Evolutionary conservation across 192 early-diverging fungal genomes (phyloP).

Genomic region (Phycomyces blakesleeanus): DNA sequence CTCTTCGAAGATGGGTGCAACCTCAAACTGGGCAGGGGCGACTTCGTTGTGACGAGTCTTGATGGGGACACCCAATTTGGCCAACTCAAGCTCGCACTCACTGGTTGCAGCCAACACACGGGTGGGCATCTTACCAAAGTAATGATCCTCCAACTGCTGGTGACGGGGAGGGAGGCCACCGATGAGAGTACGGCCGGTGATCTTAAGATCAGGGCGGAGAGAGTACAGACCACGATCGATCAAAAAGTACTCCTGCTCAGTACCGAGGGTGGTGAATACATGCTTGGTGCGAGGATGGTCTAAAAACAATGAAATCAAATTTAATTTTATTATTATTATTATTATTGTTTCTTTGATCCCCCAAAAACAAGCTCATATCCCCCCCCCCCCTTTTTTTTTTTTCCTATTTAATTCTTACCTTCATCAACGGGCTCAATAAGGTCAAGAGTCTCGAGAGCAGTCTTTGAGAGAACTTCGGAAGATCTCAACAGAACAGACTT

Average conservation of each 20-base stretch:
- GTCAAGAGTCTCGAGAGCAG: slow-evolving; percentile 73
- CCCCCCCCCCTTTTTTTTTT: background rate
- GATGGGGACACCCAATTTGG: slow-evolving; percentile 91
- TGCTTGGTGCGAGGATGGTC: slow-evolving; percentile 56
- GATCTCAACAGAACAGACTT: slow-evolving; percentile 96
- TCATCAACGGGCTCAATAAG: slow-evolving; percentile 54
- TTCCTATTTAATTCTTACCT: slow-evolving; percentile 14
- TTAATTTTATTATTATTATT: no score
- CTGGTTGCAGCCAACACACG: slow-evolving; percentile 89
- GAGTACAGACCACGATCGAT: slow-evolving; percentile 93
- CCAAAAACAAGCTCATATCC: background rate
- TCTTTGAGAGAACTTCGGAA: slow-evolving; percentile 78
- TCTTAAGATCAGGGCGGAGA: slow-evolving; percentile 94
- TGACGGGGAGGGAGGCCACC: slow-evolving; percentile 93
- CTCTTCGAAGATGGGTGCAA: slow-evolving; percentile 98
- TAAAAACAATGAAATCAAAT: no score
- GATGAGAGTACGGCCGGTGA: slow-evolving; percentile 91
- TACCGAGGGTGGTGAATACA: slow-evolving; percentile 90
- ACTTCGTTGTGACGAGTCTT: slow-evolving; percentile 99
- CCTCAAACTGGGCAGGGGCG: slow-evolving; percentile 95
- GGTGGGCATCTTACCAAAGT: slow-evolving; percentile 96
- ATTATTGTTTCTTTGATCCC: background rate
- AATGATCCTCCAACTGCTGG: slow-evolving; percentile 99
- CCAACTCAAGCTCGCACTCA: slow-evolving; percentile 92
- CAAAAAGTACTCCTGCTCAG: slow-evolving; percentile 98